Evolutionary conservation across 169 alveolate genomes (phyloP).

Genomic region (Cryptosporidium canis): DNA sequence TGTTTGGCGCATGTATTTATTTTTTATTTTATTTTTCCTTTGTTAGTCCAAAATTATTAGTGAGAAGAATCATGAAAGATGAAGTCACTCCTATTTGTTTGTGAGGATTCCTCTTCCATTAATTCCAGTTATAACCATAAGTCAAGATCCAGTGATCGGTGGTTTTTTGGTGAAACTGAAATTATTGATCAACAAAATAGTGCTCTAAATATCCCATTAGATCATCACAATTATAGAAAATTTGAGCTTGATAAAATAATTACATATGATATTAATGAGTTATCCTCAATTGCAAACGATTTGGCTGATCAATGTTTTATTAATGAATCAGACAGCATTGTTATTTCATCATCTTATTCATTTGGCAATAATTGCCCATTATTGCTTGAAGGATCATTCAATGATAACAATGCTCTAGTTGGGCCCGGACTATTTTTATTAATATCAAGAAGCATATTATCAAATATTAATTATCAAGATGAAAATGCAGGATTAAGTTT

Average conservation of each 20-base stretch:
- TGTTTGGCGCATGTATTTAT: constrained; percentile 61
- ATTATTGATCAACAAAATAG: background rate
- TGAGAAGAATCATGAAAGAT: constrained; percentile 16
- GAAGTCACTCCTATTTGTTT: constrained; percentile 49
- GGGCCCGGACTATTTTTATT: constrained; percentile 53
- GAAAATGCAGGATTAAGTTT: background rate
- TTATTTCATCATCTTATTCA: constrained; percentile 52
- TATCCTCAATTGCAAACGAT: background rate
- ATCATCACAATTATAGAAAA: constrained; percentile 45
- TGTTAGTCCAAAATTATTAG: background rate
- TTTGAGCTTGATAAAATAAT: constrained; percentile 34
- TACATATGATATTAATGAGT: constrained; percentile 1
- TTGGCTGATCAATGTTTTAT: background rate
- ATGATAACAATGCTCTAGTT: constrained; percentile 14
- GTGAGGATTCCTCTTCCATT: constrained; percentile 7
- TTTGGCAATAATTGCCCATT: constrained; percentile 56
- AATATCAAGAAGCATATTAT: constrained; percentile 6
- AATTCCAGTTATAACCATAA: background rate
- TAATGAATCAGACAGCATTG: constrained; percentile 3
- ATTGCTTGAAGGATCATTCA: constrained; percentile 54
- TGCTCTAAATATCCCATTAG: constrained; percentile 41
- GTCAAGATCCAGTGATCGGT: background rate
- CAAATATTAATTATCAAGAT: background rate
- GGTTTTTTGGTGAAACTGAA: constrained; percentile 67
- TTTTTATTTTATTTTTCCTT: background rate